These are phyloP conservation scores for Pichia cephalocereana DNA, from an alignment of 805 yeast species.

Conservation along the genomic window DNA sequence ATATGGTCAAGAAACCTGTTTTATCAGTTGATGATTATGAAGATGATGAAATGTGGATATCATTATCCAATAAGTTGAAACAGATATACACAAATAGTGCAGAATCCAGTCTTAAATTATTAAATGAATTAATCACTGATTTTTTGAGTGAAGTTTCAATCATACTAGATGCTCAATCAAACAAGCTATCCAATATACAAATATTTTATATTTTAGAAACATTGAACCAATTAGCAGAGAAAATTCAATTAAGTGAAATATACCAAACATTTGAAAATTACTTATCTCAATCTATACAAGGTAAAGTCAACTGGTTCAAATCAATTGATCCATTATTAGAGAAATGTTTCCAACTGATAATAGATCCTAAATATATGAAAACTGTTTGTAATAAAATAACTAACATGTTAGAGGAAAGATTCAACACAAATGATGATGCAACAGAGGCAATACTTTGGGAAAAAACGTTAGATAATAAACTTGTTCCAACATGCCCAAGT, in stretches of 20 bases:
- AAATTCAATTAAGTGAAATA: conserved; percentile 12
- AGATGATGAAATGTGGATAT: conserved; percentile 25
- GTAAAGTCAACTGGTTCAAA: not conserved
- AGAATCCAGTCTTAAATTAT: conserved; percentile 4
- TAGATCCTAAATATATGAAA: not conserved
- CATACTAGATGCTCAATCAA: not conserved
- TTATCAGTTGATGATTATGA: conserved; percentile 30
- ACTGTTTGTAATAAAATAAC: not conserved
- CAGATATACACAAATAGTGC: conserved; percentile 13
- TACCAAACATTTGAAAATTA: conserved; percentile 5
- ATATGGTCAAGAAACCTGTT: conserved; percentile 20
- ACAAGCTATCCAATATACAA: conserved; percentile 9
- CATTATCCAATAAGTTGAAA: conserved; percentile 8
- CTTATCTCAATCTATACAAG: not conserved
- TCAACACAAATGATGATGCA: conserved; percentile 6
- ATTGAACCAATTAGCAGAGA: conserved; percentile 17
- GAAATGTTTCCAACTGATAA: not conserved
- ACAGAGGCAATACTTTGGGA: conserved; percentile 19
- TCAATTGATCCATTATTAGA: conserved; percentile 11
- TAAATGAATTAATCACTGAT: conserved; percentile 12
- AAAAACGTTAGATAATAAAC: not conserved
- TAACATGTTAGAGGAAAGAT: conserved; percentile 10
- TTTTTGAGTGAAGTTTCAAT: conserved; percentile 12
- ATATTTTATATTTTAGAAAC: conserved; percentile 20
- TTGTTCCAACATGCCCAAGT: conserved; percentile 18